Evolutionary conservation across 2,329 filamentous ascomycete genomes (phyloP).

Genomic region (Stagonosporopsis cucurbitacearum): DNA sequence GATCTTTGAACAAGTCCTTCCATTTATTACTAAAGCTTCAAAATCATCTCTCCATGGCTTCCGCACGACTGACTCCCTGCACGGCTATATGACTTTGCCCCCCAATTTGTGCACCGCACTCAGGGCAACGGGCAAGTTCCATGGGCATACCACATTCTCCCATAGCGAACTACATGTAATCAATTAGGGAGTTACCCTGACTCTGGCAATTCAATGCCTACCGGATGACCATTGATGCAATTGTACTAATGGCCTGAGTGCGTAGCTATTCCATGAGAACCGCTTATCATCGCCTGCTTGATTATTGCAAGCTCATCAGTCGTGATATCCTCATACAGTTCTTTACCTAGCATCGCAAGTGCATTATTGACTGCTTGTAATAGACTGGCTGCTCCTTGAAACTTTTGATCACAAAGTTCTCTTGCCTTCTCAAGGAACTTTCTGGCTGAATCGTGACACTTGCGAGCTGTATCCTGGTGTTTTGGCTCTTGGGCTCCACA

Average conservation of each 20-base stretch:
- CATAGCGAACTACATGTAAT: slow-evolving; percentile 57
- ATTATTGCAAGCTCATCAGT: slow-evolving; percentile 54
- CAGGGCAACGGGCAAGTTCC: slow-evolving; percentile 65
- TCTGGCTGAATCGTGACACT: slow-evolving; percentile 28
- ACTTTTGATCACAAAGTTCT: slow-evolving; percentile 42
- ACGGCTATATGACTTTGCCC: background rate
- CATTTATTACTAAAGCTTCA: no score
- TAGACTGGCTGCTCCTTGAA: slow-evolving; percentile 37
- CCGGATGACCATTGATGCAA: slow-evolving; percentile 63
- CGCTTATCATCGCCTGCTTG: slow-evolving; percentile 57
- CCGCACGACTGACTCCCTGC: no score
- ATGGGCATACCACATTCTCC: slow-evolving; percentile 73
- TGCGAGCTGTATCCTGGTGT: slow-evolving; percentile 17
- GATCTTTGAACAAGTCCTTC: no score
- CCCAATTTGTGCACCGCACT: background rate
- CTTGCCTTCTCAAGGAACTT: slow-evolving; percentile 37
- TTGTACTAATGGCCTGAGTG: slow-evolving; percentile 67
- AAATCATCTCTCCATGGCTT: no score
- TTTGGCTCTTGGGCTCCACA: slow-evolving; percentile 15
- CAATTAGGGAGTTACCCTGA: background rate
- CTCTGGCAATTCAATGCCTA: slow-evolving; percentile 21
- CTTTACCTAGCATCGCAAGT: slow-evolving; percentile 37
- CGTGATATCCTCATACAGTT: slow-evolving; percentile 52
- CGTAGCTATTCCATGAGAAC: slow-evolving; percentile 49
- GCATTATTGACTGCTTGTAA: slow-evolving; percentile 34